Conservation (phyloP, 495 filamentous ascomycete genomes). For the Penicillium simplicissimum region DNA sequence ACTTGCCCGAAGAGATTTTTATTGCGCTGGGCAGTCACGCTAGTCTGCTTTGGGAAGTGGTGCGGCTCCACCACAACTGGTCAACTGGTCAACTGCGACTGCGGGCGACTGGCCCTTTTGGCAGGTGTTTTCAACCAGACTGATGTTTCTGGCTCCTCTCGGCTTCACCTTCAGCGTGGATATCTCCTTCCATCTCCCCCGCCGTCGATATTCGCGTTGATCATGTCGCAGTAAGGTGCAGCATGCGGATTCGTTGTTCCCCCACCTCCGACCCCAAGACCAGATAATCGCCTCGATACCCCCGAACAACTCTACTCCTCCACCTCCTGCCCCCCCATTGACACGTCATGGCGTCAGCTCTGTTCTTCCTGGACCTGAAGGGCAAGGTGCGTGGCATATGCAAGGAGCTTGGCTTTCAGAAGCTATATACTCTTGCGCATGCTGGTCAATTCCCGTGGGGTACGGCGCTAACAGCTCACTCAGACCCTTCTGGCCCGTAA, state of each 20-base stretch:
- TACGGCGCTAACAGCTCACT: slow-evolving; percentile 31
- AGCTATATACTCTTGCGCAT: not conserved
- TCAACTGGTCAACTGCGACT: no score
- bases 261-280: slow-evolving; percentile 10
- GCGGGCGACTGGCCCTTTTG: slow-evolving; percentile 12
- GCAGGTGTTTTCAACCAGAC: not conserved
- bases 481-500: slow-evolving; percentile 98
- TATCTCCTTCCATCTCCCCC: slow-evolving; percentile 4
- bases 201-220: slow-evolving; percentile 9
- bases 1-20: slow-evolving; percentile 32
- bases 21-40: slow-evolving; percentile 27
- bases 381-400: slow-evolving; percentile 73
- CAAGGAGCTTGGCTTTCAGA: not conserved
- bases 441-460: slow-evolving; percentile 12
- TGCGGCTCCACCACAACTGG: slow-evolving; percentile 15
- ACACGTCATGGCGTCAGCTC: slow-evolving; percentile 84
- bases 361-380: slow-evolving; percentile 99
- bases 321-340: slow-evolving; percentile 20
- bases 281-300: slow-evolving; percentile 16
- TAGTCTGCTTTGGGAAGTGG: slow-evolving; percentile 34
- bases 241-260: slow-evolving; percentile 18
- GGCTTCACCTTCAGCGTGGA: not conserved
- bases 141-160: slow-evolving; percentile 8
- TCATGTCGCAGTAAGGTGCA: slow-evolving; percentile 21
- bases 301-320: slow-evolving; percentile 8